Conservation (phyloP, 1,139 yeast species). For the Suhomyces atakaporum region DNA sequence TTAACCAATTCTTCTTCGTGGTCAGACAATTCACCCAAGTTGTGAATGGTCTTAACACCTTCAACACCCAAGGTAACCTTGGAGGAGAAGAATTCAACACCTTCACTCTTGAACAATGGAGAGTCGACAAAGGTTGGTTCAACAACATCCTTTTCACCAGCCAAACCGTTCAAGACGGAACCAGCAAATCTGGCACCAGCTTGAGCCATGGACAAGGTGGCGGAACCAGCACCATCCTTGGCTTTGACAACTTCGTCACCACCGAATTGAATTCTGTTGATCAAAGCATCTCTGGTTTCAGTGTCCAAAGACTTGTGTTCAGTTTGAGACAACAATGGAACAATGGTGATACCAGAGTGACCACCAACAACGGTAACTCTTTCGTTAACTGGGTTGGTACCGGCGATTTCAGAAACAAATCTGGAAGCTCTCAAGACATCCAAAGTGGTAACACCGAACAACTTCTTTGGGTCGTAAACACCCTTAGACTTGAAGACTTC, state of each 20-base stretch:
- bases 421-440: slow-evolving; percentile 90
- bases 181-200: slow-evolving; percentile 84
- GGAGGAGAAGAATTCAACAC: slow-evolving; percentile 62
- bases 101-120: slow-evolving; percentile 40
- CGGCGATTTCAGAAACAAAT: slow-evolving; percentile 45
- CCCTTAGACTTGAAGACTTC: slow-evolving; percentile 78
- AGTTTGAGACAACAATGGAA: slow-evolving; percentile 78
- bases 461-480: slow-evolving; percentile 73
- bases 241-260: slow-evolving; percentile 98
- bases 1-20: slow-evolving; percentile 61
- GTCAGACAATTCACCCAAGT: slow-evolving; percentile 52
- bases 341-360: slow-evolving; percentile 94
- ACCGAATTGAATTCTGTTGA: slow-evolving; percentile 92
- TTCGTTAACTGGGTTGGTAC: slow-evolving; percentile 58
- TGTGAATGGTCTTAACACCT: slow-evolving; percentile 60
- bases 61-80: slow-evolving; percentile 60
- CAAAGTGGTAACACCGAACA: slow-evolving; percentile 91
- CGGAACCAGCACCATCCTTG: slow-evolving; percentile 92
- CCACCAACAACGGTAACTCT: slow-evolving; percentile 91
- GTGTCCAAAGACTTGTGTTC: slow-evolving; percentile 49
- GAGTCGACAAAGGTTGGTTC: slow-evolving; percentile 56
- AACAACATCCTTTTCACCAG: slow-evolving; percentile 50
- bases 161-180: slow-evolving; percentile 57
- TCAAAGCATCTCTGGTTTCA: slow-evolving; percentile 65
- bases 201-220: slow-evolving; percentile 95